These are phyloP conservation scores for Chytriomyces confervae DNA, from an alignment of 192 early-diverging fungal genomes.

Conservation along the genomic window DNA sequence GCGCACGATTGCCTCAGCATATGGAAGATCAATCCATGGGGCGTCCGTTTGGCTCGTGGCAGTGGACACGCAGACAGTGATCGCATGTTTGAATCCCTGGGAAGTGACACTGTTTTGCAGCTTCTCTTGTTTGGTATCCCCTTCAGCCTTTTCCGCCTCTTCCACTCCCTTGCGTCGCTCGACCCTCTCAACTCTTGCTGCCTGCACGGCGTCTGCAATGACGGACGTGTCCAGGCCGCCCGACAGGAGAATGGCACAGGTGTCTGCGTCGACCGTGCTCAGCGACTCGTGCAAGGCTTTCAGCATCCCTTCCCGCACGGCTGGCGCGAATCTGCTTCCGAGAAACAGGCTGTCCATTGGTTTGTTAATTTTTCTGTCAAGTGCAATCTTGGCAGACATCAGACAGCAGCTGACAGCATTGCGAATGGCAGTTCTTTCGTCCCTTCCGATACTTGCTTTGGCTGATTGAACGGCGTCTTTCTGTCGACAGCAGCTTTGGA, in stretches of 20 bases:
- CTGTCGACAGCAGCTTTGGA: no score
- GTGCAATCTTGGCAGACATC: no score
- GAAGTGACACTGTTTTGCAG: neutral
- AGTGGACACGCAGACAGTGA: constrained; percentile 51
- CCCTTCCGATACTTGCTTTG: no score
- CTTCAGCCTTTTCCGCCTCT: neutral
- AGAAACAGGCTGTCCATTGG: neutral
- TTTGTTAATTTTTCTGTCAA: no score
- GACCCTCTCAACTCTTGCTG: neutral
- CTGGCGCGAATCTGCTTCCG: neutral
- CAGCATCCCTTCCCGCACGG: constrained; percentile 19
- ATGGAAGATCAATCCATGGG: constrained; percentile 58
- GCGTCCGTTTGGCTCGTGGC: constrained; percentile 34
- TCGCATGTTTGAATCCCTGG: constrained; percentile 48
- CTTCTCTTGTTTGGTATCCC: neutral
- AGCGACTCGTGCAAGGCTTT: neutral
- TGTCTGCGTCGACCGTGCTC: neutral
- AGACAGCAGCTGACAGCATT: no score
- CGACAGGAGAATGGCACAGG: constrained; percentile 9
- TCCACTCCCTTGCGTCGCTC: neutral
- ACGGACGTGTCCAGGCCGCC: constrained; percentile 79
- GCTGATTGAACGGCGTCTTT: no score
- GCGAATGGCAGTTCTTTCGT: no score
- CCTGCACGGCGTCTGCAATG: constrained; percentile 54
- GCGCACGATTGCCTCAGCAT: constrained; percentile 57